phyloP scores from a whole-genome alignment of 2,329 filamentous ascomycete species.

The Talaromyces sp. region DNA sequence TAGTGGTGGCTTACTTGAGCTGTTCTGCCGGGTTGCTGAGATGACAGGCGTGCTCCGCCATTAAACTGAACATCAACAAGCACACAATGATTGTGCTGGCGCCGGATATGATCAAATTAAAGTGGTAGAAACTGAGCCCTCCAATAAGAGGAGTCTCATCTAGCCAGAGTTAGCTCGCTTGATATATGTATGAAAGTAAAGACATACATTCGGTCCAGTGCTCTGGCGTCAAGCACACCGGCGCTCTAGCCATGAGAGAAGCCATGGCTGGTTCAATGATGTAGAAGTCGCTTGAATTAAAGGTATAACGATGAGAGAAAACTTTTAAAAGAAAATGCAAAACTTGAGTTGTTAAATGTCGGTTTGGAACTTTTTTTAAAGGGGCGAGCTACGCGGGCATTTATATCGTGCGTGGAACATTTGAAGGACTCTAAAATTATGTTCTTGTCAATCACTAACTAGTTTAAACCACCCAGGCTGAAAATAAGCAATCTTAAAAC shows the following conservation, averaged over 20 bases:
- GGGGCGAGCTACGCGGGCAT: too few relatives aligned
- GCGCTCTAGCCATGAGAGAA: neutral
- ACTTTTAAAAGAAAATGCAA: too few relatives aligned
- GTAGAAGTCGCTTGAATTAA: neutral
- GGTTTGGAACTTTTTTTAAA: too few relatives aligned
- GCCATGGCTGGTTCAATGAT: neutral
- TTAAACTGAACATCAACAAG: neutral
- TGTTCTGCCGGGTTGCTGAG: neutral
- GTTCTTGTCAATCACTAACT: too few relatives aligned
- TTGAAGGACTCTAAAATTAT: too few relatives aligned
- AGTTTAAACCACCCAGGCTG: too few relatives aligned
- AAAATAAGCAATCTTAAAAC: too few relatives aligned
- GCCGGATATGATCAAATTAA: conserved; percentile 1
- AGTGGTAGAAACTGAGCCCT: neutral
- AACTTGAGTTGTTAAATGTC: too few relatives aligned
- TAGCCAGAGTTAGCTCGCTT: neutral
- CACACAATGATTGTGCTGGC: neutral
- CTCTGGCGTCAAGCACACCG: neutral
- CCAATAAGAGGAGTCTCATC: neutral
- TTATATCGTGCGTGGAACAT: too few relatives aligned
- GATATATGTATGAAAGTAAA: neutral
- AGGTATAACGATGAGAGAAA: too few relatives aligned
- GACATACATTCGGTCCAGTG: neutral
- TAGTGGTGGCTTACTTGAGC: neutral
- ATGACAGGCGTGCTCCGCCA: conserved; percentile 4